These are phyloP conservation scores for Benincasa hispida DNA, from an alignment of 306 rosid genomes.

Conservation along the genomic window DNA sequence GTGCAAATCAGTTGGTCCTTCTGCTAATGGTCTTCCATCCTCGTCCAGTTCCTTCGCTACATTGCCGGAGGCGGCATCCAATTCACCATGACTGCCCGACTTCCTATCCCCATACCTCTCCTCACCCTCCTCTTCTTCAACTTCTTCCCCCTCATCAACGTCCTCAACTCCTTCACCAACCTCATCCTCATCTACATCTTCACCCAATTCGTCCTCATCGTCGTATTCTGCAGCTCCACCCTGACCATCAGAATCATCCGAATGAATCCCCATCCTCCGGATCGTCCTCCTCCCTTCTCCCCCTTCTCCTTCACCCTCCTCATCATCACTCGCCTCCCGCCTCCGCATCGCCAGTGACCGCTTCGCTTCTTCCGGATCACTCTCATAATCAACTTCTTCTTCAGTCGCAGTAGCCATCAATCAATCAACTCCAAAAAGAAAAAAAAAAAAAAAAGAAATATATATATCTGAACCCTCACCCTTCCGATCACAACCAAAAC, in stretches of 20 bases:
- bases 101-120: constrained; percentile 24
- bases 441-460: neutral
- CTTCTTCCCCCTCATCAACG: constrained; percentile 17
- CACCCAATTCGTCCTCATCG: constrained; percentile 47
- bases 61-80: constrained; percentile 17
- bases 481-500: constrained; percentile 3
- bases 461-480: constrained; percentile 17
- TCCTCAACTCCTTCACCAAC: constrained; percentile 19
- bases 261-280: constrained; percentile 31
- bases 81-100: constrained; percentile 16
- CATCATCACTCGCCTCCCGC: constrained; percentile 81
- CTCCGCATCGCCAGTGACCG: constrained; percentile 73
- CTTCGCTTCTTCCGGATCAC: constrained; percentile 80
- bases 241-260: constrained; percentile 66
- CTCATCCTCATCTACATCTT: constrained; percentile 31
- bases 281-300: constrained; percentile 31
- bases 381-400: constrained; percentile 70
- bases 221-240: constrained; percentile 84
- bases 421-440: constrained; percentile 15
- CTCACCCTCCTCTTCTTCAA: constrained; percentile 14
- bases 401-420: constrained; percentile 45
- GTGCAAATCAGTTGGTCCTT: constrained; percentile 26
- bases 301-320: constrained; percentile 44
- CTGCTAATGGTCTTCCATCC: constrained; percentile 26
- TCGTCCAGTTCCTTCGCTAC: constrained; percentile 26